Base-by-base conservation (phyloP, 345 rosid species). In the Cochlearia excelsa region DNA sequence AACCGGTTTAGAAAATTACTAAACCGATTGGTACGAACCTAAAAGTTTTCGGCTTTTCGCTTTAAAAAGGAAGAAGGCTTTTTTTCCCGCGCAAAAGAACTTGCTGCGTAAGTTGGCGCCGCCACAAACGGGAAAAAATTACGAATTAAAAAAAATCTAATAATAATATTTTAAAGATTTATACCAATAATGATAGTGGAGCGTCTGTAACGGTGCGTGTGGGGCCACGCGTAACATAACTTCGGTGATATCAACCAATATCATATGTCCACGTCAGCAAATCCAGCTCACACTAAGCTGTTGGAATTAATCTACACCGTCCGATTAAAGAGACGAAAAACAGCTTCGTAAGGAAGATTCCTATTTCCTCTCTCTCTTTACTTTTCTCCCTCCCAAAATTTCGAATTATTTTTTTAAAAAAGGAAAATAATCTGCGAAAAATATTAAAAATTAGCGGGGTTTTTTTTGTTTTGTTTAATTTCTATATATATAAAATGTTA, bases 101-200 rank as follows among this genome's bases (percentile, higher is more conserved):
- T 71, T 71, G 75, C 46, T 4, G 33, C 51, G 56, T 70, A 64
- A 71, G 70, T 64, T 71, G 61, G 55, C 75, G 70, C 75, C 61
- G 65, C 43, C 64, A 63, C 40, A 37, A 61, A 54, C 44, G 52
- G 31, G 23, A 16, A 42, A 38, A 9, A 46, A 37, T 43, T 27
- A 54, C 30, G 5, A 8, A 48, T 8, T 42, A 11, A 26, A 61
- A 55, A 3, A 1, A 37, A 38, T 6, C 8, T 38, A 4, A 42
- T 30, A 11, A 10, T 29, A 29, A 49, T 26, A 68, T 60, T 30
- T 28, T 4, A 42, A 26, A 9, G 2, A 6, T 30, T 16, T 16
- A 16, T 57, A 50, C 27, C 51, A 57, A 70, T 70, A 64, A 70
- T 64, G 26, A 35, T 45, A 31, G 54, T 45, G 59, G 66, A 64